phyloP scores from a whole-genome alignment of 805 yeast species.

The Spathaspora sp. region DNA sequence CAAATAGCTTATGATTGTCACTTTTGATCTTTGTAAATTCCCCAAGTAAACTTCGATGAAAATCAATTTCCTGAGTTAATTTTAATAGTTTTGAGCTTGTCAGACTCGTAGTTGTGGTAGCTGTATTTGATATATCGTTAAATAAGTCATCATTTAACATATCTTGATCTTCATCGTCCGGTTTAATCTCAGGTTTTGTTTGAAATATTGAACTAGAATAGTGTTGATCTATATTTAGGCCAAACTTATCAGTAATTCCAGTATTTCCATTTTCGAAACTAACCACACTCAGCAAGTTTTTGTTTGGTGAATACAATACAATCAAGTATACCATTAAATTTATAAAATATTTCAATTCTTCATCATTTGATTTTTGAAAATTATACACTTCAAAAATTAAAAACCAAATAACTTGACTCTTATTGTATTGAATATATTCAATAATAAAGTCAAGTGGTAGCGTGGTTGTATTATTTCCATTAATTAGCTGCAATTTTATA shows the following conservation, averaged over 20 bases:
- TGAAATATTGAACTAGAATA: constrained; percentile 17
- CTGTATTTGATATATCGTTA: constrained; percentile 6
- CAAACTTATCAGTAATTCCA: constrained; percentile 10
- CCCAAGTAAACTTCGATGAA: neutral
- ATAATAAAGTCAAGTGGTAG: neutral
- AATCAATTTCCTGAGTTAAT: neutral
- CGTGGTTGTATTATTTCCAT: neutral
- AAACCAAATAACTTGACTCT: neutral
- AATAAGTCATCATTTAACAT: constrained; percentile 12
- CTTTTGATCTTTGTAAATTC: neutral
- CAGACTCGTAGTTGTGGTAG: neutral
- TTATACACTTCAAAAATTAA: constrained; percentile 12
- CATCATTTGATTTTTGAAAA: constrained; percentile 20
- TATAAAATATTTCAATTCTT: constrained; percentile 21
- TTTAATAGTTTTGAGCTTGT: constrained; percentile 4
- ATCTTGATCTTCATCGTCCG: constrained; percentile 11
- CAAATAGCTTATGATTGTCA: constrained; percentile 1
- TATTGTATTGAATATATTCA: constrained; percentile 3
- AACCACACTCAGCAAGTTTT: constrained; percentile 1
- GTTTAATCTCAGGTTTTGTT: neutral
- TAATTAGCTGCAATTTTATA: neutral
- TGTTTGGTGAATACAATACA: constrained; percentile 13
- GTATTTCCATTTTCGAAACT: neutral
- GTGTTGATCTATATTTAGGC: constrained; percentile 19
- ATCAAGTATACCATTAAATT: constrained; percentile 18